Conservation (phyloP, 306 rosid genomes). For the Hippophae rhamnoides region DNA sequence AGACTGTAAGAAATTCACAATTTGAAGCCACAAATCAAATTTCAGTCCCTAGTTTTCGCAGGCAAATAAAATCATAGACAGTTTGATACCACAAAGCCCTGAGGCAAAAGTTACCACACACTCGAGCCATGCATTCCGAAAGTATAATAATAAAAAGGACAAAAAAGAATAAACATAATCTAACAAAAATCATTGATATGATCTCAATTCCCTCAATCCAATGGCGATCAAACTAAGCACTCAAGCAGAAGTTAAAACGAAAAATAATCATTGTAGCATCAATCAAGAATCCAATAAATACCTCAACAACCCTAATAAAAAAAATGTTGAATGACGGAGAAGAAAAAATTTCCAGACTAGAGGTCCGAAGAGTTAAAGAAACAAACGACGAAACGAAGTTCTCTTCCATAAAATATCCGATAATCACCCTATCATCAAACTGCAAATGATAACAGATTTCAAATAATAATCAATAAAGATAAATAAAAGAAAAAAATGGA, state of each 20-base stretch:
- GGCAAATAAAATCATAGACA: too few species aligned
- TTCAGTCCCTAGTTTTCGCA: too few species aligned
- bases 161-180: background rate
- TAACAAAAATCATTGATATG: background rate
- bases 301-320: background rate
- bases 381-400: background rate
- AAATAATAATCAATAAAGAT: background rate
- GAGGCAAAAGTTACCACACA: too few species aligned
- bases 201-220: background rate
- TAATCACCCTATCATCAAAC: background rate
- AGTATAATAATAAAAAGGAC: background rate
- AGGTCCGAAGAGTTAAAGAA: background rate
- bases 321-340: background rate
- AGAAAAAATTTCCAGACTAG: constrained; percentile 7
- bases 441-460: background rate
- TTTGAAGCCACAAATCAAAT: too few species aligned
- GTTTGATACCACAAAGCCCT: too few species aligned
- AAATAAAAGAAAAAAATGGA: background rate
- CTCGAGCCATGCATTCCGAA: constrained; percentile 1
- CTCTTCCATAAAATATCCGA: background rate
- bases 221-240: background rate
- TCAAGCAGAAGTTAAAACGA: background rate
- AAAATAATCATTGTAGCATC: constrained; percentile 11
- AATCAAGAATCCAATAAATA: constrained; percentile 2
- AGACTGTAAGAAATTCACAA: too few species aligned